phyloP scores from a whole-genome alignment of 345 rosid genomes.

The Erysimum cheiranthoides region DNA sequence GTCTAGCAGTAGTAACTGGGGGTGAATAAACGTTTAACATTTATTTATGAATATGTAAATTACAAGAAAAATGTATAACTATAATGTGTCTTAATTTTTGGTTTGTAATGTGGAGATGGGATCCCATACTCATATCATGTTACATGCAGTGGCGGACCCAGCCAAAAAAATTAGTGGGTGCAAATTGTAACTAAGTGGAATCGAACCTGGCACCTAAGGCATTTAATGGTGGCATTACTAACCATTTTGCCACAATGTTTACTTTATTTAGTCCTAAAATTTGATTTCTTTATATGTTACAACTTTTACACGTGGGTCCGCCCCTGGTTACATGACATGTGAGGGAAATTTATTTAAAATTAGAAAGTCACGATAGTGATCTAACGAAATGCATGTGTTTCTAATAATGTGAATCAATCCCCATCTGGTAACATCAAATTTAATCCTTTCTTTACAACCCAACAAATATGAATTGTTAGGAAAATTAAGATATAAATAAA shows the following conservation, averaged over 20 bases:
- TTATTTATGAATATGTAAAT: background rate
- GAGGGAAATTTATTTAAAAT: constrained; percentile 40
- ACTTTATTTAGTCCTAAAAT: too few species aligned
- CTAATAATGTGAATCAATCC: constrained; percentile 47
- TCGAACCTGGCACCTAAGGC: too few species aligned
- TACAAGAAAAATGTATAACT: background rate
- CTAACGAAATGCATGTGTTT: constrained; percentile 55
- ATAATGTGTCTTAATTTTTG: background rate
- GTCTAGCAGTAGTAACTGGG: too few species aligned
- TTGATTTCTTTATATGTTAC: too few species aligned
- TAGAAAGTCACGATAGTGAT: constrained; percentile 44
- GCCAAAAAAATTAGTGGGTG: too few species aligned
- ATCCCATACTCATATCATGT: constrained; percentile 66
- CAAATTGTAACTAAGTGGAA: too few species aligned
- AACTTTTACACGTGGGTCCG: too few species aligned
- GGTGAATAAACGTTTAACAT: background rate
- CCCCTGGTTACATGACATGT: constrained; percentile 70
- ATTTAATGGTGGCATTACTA: too few species aligned
- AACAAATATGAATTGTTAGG: background rate
- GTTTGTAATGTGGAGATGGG: constrained; percentile 45
- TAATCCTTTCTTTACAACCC: constrained; percentile 40
- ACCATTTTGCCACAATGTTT: too few species aligned
- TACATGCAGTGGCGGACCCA: too few species aligned
- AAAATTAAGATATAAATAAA: constrained; percentile 12
- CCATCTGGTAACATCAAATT: constrained; percentile 47